phyloP scores from a whole-genome alignment of 306 rosid species.

The Vigna radiata region DNA sequence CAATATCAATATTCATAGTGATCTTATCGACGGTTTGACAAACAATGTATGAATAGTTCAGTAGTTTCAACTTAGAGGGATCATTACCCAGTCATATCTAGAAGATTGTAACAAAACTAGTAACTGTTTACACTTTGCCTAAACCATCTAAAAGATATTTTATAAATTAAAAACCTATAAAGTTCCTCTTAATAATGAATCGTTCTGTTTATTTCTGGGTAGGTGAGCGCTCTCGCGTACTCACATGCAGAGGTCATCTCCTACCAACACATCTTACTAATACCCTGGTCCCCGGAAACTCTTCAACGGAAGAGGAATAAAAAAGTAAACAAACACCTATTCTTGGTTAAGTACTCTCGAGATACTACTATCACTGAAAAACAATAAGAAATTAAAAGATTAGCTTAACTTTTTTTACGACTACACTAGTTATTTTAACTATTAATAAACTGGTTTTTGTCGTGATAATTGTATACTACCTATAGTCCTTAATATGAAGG shows the following conservation, averaged over 20 bases:
- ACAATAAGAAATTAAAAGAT: no score
- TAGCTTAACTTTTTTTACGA: no score
- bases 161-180: background rate
- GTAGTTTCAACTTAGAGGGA: background rate
- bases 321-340: no score
- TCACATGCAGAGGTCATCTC: background rate
- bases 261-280: no score
- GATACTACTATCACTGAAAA: no score
- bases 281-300: no score
- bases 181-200: background rate
- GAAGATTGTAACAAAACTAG: background rate
- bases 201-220: background rate
- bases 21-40: background rate
- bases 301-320: no score
- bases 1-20: background rate
- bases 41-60: background rate
- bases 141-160: background rate
- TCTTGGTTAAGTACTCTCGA: no score
- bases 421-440: no score
- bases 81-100: background rate
- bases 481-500: no score
- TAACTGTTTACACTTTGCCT: background rate
- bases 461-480: no score
- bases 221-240: background rate
- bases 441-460: no score